Evolutionary conservation across 2,329 filamentous ascomycete genomes (phyloP).

Genomic region (Diplodia sapinea): DNA sequence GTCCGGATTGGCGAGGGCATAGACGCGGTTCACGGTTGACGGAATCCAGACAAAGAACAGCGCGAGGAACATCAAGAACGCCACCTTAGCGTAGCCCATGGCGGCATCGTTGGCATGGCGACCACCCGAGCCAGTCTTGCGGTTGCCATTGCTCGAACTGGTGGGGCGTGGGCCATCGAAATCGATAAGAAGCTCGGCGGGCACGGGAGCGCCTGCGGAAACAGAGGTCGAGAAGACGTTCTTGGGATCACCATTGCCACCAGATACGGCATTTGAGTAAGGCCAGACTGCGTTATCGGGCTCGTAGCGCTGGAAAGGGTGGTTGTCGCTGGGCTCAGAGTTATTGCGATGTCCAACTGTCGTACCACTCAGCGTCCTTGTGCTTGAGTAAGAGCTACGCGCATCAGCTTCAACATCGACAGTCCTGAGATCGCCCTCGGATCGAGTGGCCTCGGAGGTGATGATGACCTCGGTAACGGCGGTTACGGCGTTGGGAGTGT

Average conservation of each 20-base stretch:
- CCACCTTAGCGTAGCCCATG: constrained; percentile 73
- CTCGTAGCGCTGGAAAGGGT: constrained; percentile 2
- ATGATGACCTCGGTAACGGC: constrained; percentile 69
- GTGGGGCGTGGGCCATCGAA: constrained; percentile 17
- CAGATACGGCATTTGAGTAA: constrained; percentile 15
- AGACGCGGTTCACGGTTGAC: constrained; percentile 79
- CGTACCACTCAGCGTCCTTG: constrained; percentile 33
- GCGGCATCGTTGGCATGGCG: constrained; percentile 53
- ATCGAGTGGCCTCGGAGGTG: constrained; percentile 42
- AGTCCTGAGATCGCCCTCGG: constrained; percentile 49
- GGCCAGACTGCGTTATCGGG: constrained; percentile 10
- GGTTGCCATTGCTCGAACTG: background rate
- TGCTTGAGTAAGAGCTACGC: constrained; percentile 43
- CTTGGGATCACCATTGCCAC: constrained; percentile 8
- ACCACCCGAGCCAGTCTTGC: constrained; percentile 1
- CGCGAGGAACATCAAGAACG: constrained; percentile 73
- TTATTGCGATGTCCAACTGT: background rate
- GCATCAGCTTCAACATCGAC: constrained; percentile 35
- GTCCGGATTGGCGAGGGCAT: constrained; percentile 66
- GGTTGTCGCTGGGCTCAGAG: background rate
- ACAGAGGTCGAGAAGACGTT: constrained; percentile 22
- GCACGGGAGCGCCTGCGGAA: constrained; percentile 17
- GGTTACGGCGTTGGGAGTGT: constrained; percentile 53
- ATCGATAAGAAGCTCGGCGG: constrained; percentile 14
- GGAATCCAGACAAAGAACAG: constrained; percentile 76